Conservation (phyloP, 192 early-diverging fungal genomes). For the Funneliformis mosseae region DNA sequence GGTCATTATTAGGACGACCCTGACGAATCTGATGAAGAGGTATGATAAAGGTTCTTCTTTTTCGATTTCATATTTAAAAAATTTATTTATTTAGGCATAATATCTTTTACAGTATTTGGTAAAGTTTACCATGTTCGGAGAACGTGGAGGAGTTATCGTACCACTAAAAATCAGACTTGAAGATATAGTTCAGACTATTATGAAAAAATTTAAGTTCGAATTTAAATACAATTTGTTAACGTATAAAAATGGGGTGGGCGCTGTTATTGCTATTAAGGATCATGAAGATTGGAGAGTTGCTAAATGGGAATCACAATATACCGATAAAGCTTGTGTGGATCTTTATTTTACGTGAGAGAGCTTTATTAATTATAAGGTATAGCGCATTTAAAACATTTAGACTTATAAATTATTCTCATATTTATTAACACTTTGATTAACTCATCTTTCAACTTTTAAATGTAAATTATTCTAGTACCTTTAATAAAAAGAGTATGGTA, state of each 20-base stretch:
- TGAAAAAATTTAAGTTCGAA: neutral
- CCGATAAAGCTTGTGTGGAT: neutral
- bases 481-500: too few species aligned
- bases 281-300: slow-evolving; percentile 24
- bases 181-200: neutral
- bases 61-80: neutral
- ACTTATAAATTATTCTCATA: too few species aligned
- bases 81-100: neutral
- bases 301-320: neutral
- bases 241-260: slow-evolving; percentile 10
- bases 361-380: too few species aligned
- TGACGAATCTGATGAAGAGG: neutral
- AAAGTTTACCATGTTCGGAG: neutral
- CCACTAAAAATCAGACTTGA: neutral
- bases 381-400: too few species aligned
- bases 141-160: slow-evolving; percentile 3
- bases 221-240: neutral
- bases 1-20: neutral
- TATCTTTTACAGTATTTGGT: neutral
- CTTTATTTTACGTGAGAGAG: too few species aligned
- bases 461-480: too few species aligned
- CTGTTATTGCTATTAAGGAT: slow-evolving; percentile 7
- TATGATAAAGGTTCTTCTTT: neutral
- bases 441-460: too few species aligned
- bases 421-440: too few species aligned